phyloP scores from a whole-genome alignment of 768 basidiomycete genomes.

The Boletus vinaceobasis region DNA sequence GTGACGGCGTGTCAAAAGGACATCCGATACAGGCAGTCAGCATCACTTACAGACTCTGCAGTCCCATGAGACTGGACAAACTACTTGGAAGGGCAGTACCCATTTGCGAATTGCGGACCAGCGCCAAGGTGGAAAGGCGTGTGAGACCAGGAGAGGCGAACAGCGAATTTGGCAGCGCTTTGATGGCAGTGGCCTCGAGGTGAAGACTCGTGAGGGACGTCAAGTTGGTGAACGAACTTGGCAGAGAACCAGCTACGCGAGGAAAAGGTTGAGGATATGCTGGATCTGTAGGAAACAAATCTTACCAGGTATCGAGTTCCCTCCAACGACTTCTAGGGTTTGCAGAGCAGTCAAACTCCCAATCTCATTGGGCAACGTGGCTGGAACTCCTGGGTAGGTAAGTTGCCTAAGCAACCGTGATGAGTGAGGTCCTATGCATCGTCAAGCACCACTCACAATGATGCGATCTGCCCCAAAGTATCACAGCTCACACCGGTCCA shows the following conservation, averaged over 20 bases:
- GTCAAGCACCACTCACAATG: slow-evolving; percentile 35
- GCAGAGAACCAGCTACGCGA: slow-evolving; percentile 39
- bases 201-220: slow-evolving; percentile 38
- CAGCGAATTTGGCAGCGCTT: slow-evolving; percentile 31
- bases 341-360: slow-evolving; percentile 38
- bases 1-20: not conserved
- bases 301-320: slow-evolving; percentile 41
- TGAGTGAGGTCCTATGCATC: not conserved
- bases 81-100: slow-evolving; percentile 37
- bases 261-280: not conserved
- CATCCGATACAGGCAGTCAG: not conserved
- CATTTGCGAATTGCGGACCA: slow-evolving; percentile 42
- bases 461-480: slow-evolving; percentile 36
- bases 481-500: slow-evolving; percentile 48
- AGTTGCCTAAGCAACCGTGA: slow-evolving; percentile 29
- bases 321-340: slow-evolving; percentile 39
- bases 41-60: slow-evolving; percentile 39
- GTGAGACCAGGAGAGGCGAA: slow-evolving; percentile 33
- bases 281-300: not conserved
- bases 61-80: slow-evolving; percentile 26
- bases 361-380: slow-evolving; percentile 41
- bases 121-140: slow-evolving; percentile 33
- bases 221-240: slow-evolving; percentile 36
- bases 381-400: slow-evolving; percentile 47
- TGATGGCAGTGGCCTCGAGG: slow-evolving; percentile 40